Conservation (phyloP, 257 asterid species). For the Lantana camara region DNA sequence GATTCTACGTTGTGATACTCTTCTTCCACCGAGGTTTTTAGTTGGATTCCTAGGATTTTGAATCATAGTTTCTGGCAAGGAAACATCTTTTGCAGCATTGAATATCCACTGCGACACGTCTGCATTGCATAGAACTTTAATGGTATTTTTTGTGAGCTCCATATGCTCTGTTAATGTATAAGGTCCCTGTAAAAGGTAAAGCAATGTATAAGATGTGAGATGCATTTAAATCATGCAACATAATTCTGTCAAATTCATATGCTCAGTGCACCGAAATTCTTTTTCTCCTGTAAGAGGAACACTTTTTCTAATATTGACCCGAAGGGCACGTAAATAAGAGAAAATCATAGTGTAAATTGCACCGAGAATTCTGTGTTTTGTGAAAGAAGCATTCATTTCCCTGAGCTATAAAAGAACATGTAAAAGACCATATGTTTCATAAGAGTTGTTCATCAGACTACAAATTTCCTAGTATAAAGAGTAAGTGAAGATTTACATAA, state of each 20-base stretch:
- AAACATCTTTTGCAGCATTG: slow-evolving; percentile 60
- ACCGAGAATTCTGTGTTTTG: too few relatives aligned
- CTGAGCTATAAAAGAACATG: too few relatives aligned
- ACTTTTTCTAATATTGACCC: too few relatives aligned
- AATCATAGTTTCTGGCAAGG: slow-evolving; percentile 82
- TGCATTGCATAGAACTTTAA: slow-evolving; percentile 87
- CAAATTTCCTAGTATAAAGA: too few relatives aligned
- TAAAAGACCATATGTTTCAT: too few relatives aligned
- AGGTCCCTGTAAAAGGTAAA: slow-evolving; percentile 60
- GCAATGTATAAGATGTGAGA: slow-evolving; percentile 14
- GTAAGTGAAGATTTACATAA: slow-evolving; percentile 4
- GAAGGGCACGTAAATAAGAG: too few relatives aligned
- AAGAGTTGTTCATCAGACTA: too few relatives aligned
- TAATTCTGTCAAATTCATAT: too few relatives aligned
- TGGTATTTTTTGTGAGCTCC: slow-evolving; percentile 66
- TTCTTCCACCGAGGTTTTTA: slow-evolving; percentile 74
- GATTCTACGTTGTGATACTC: slow-evolving; percentile 78
- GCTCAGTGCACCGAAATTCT: too few relatives aligned
- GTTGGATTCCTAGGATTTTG: slow-evolving; percentile 66
- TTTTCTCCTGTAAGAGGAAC: too few relatives aligned
- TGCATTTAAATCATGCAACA: neutral
- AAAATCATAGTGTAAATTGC: too few relatives aligned
- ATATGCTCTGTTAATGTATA: slow-evolving; percentile 63
- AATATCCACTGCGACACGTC: slow-evolving; percentile 78
- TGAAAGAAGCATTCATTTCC: too few relatives aligned